Conservation (phyloP, 108 stramenopile species). For the Cylindrotheca closterium region DNA sequence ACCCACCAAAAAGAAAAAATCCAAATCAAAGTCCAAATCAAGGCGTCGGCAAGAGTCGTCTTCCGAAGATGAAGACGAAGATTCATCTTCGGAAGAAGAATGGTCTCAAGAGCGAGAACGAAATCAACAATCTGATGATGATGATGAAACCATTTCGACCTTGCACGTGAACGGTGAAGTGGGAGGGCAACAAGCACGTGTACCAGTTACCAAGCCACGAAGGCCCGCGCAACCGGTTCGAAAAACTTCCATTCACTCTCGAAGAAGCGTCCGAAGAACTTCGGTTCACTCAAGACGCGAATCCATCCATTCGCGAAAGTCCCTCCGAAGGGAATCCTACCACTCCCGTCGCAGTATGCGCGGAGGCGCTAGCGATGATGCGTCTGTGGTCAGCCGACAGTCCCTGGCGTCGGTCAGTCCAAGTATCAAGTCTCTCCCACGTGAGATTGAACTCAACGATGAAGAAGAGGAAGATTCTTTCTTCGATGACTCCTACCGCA, state of each 20-base stretch:
- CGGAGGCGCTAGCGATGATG: slow-evolving; percentile 31
- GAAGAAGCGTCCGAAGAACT: slow-evolving; percentile 15
- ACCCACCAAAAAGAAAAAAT: slow-evolving; percentile 3
- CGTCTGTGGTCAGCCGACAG: slow-evolving; percentile 32
- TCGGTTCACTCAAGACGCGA: slow-evolving; percentile 22
- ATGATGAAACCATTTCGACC: slow-evolving; percentile 37
- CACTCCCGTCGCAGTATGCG: slow-evolving; percentile 40
- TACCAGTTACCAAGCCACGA: background rate
- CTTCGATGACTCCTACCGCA: slow-evolving; percentile 35
- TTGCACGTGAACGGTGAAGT: slow-evolving; percentile 22
- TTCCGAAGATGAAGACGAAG: slow-evolving; percentile 28
- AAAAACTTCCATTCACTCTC: slow-evolving; percentile 18
- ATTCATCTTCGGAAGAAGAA: slow-evolving; percentile 5
- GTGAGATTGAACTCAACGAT: slow-evolving; percentile 55
- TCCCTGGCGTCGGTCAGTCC: slow-evolving; percentile 33
- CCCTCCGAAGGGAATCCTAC: slow-evolving; percentile 23
- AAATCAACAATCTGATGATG: slow-evolving; percentile 19
- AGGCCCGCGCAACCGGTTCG: slow-evolving; percentile 3
- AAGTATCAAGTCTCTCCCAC: slow-evolving; percentile 47
- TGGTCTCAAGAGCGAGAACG: slow-evolving; percentile 14
- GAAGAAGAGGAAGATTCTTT: slow-evolving; percentile 40
- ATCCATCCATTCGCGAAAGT: slow-evolving; percentile 29
- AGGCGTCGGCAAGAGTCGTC: background rate
- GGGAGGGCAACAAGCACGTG: background rate
- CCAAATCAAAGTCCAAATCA: slow-evolving; percentile 1